Percentiles rank a stretch among this genome's conserved stretches.
These are phyloP conservation scores for Pezicula carpinea DNA, from an alignment of 2,329 filamentous ascomycete genomes.

Conservation along the genomic window DNA sequence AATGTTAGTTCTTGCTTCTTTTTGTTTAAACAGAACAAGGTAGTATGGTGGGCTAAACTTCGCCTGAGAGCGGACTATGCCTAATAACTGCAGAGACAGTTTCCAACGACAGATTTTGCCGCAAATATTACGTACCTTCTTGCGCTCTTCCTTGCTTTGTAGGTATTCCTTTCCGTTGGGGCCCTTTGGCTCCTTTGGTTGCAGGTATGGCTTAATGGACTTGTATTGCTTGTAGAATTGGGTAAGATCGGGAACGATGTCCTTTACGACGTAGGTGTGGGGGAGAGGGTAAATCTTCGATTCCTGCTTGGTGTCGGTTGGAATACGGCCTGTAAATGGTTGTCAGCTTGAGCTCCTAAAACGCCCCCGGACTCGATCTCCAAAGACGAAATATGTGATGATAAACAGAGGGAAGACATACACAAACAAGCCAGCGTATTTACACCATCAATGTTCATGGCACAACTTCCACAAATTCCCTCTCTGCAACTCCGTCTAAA, in stretches of 20 bases:
- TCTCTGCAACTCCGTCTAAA: slow-evolving; percentile 96
- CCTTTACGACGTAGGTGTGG: slow-evolving; percentile 99
- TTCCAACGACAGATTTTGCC: slow-evolving; percentile 36
- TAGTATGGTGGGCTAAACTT: no score
- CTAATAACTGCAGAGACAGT: no score
- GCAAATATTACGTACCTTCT: slow-evolving; percentile 95
- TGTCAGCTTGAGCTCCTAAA: no score
- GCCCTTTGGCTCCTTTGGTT: slow-evolving; percentile 72
- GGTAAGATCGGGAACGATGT: slow-evolving; percentile 94
- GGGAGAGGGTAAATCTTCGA: slow-evolving; percentile 96
- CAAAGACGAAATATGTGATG: background rate
- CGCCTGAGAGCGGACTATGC: no score
- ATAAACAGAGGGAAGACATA: slow-evolving; percentile 46
- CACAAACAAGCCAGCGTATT: slow-evolving; percentile 97
- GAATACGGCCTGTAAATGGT: slow-evolving; percentile 72
- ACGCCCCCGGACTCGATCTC: background rate
- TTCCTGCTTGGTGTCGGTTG: slow-evolving; percentile 73
- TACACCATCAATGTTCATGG: slow-evolving; percentile 99
- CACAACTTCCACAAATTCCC: slow-evolving; percentile 97
- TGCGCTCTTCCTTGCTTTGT: slow-evolving; percentile 86
- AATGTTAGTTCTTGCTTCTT: no score
- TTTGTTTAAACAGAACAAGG: no score
- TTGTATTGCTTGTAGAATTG: slow-evolving; percentile 99
- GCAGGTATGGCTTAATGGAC: slow-evolving; percentile 97
- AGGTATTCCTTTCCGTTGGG: slow-evolving; percentile 87